phyloP scores from a whole-genome alignment of 2,329 filamentous ascomycete species.

The Xylaria sp. region DNA sequence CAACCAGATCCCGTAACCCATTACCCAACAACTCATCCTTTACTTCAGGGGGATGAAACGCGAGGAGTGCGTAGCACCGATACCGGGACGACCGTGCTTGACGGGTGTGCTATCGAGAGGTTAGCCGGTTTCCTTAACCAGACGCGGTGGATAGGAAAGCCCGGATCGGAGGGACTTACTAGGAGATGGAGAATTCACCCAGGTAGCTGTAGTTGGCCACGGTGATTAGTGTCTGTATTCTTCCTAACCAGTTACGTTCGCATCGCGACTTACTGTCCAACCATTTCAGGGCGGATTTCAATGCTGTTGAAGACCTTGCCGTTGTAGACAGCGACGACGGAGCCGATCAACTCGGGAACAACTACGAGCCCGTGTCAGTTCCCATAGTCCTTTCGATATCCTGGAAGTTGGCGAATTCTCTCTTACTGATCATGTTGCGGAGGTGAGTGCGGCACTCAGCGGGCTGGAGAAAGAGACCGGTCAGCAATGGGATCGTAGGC shows the following conservation, averaged over 20 bases:
- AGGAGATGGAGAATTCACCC: conserved; percentile 99
- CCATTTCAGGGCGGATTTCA: conserved; percentile 99
- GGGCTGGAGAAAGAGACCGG: conserved; percentile 5
- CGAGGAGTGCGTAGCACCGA: conserved; percentile 99
- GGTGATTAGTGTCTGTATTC: conserved; percentile 3
- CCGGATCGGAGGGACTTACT: conserved; percentile 58
- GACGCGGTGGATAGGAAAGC: not conserved
- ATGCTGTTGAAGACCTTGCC: conserved; percentile 99
- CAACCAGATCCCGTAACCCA: conserved; percentile 16
- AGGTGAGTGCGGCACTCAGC: conserved; percentile 63
- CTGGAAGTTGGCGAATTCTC: not conserved
- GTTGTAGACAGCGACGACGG: conserved; percentile 98
- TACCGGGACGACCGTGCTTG: conserved; percentile 99
- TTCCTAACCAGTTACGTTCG: not conserved
- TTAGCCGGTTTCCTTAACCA: conserved; percentile 41
- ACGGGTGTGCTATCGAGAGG: conserved; percentile 76
- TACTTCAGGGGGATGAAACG: conserved; percentile 99
- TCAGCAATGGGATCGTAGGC: not conserved
- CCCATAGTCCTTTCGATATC: not conserved
- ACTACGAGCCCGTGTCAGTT: conserved; percentile 35
- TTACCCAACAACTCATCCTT: conserved; percentile 10
- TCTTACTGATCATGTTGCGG: conserved; percentile 84
- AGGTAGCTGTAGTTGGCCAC: conserved; percentile 43
- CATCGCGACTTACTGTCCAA: conserved; percentile 71
- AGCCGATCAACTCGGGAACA: conserved; percentile 99